phyloP scores from a whole-genome alignment of 768 basidiomycete genomes.

The Agaricus sinodeliciosus region DNA sequence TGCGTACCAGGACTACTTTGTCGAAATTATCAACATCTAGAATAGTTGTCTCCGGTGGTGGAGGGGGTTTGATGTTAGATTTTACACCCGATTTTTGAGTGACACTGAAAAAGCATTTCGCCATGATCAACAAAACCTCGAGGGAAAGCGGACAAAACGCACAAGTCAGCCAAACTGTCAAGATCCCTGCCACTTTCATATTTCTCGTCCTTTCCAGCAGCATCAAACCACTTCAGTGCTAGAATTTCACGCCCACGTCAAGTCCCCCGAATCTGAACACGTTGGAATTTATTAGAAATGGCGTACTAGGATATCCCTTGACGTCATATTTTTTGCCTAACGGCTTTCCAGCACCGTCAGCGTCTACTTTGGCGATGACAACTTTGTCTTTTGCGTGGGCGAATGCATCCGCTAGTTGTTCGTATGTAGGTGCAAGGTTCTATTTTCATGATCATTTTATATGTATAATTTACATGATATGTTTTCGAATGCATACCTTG shows the following conservation, averaged over 20 bases:
- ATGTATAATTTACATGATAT: background rate
- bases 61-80: slow-evolving; percentile 82
- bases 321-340: slow-evolving; percentile 76
- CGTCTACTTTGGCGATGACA: slow-evolving; percentile 86
- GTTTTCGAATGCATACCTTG: slow-evolving; percentile 45
- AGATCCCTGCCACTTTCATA: slow-evolving; percentile 81
- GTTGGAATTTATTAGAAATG: background rate
- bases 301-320: slow-evolving; percentile 82
- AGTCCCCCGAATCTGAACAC: slow-evolving; percentile 5
- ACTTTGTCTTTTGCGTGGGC: slow-evolving; percentile 75
- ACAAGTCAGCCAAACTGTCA: slow-evolving; percentile 73
- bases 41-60: slow-evolving; percentile 61
- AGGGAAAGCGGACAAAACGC: slow-evolving; percentile 20
- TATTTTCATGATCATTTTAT: slow-evolving; percentile 21
- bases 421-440: slow-evolving; percentile 86
- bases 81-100: slow-evolving; percentile 71
- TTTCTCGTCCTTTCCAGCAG: slow-evolving; percentile 54
- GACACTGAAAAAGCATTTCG: slow-evolving; percentile 42
- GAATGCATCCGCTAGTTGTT: slow-evolving; percentile 87
- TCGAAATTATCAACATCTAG: slow-evolving; percentile 73
- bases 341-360: slow-evolving; percentile 78
- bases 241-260: slow-evolving; percentile 8
- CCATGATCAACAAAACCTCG: background rate
- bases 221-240: slow-evolving; percentile 92
- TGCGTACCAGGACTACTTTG: slow-evolving; percentile 56